Evolutionary conservation across 495 filamentous ascomycete species (phyloP).

Genomic region (Aspergillus ostianus): DNA sequence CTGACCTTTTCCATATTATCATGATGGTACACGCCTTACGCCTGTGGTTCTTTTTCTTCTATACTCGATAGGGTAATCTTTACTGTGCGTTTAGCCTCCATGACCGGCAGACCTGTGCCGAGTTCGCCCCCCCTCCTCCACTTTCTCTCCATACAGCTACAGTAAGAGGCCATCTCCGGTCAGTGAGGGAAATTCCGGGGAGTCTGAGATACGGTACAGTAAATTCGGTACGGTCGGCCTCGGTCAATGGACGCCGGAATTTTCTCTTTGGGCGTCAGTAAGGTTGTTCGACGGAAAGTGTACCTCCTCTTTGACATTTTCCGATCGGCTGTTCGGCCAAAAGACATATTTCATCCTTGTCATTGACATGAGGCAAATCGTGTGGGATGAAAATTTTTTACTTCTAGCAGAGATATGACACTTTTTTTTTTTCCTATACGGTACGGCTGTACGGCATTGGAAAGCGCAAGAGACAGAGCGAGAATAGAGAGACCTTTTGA

Average conservation of each 20-base stretch:
- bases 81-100: slow-evolving; percentile 11
- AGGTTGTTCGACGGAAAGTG: background rate
- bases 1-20: slow-evolving; percentile 21
- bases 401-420: background rate
- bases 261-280: background rate
- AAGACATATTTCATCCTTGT: background rate
- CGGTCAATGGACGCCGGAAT: slow-evolving; percentile 6
- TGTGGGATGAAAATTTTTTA: background rate
- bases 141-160: slow-evolving; percentile 7
- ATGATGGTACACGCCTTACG: slow-evolving; percentile 21
- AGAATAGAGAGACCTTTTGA: background rate
- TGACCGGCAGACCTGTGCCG: slow-evolving; percentile 30
- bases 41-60: slow-evolving; percentile 15
- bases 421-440: background rate
- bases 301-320: background rate
- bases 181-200: slow-evolving; percentile 9
- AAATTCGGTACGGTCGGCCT: slow-evolving; percentile 10
- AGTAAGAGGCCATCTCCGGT: slow-evolving; percentile 5
- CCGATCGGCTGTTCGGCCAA: background rate
- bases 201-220: slow-evolving; percentile 1
- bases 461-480: background rate
- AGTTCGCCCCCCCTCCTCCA: slow-evolving; percentile 22
- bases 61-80: slow-evolving; percentile 19
- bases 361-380: background rate
- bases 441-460: background rate